Evolutionary conservation across 1,284 basidiomycete genomes (phyloP).

Genomic region (Marasmius fiardii): DNA sequence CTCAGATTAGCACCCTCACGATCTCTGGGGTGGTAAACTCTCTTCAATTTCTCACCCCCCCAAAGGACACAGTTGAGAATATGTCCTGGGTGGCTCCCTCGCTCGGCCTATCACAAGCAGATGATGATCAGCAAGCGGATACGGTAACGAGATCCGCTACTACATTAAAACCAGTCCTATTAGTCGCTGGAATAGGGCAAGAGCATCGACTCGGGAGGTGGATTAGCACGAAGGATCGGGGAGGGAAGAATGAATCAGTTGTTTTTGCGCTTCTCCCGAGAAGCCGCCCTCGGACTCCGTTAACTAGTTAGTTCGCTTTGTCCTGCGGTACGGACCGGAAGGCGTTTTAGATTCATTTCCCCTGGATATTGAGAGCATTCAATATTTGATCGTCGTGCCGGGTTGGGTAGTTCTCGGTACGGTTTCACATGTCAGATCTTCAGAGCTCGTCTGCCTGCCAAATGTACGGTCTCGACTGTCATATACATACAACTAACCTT

Average conservation of each 20-base stretch:
- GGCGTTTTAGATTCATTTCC: no score
- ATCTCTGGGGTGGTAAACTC: slow-evolving; percentile 87
- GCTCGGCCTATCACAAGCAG: slow-evolving; percentile 6
- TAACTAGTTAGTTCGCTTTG: background rate
- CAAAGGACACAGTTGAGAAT: slow-evolving; percentile 44
- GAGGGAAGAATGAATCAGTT: slow-evolving; percentile 71
- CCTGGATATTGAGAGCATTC: no score
- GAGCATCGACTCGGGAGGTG: slow-evolving; percentile 91
- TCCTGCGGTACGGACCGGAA: background rate
- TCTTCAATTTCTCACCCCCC: slow-evolving; percentile 73
- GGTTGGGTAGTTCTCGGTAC: no score
- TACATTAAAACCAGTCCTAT: slow-evolving; percentile 44
- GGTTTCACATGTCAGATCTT: no score
- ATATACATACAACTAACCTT: background rate
- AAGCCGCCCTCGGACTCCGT: background rate
- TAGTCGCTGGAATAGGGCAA: slow-evolving; percentile 82
- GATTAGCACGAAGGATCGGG: slow-evolving; percentile 66
- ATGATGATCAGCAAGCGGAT: no score
- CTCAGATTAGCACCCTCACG: slow-evolving; percentile 58
- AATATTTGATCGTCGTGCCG: no score
- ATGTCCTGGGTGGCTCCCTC: slow-evolving; percentile 36
- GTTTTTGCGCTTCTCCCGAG: slow-evolving; percentile 49
- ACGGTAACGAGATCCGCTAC: slow-evolving; percentile 15
- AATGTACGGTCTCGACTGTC: no score
- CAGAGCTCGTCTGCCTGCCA: no score